Evolutionary conservation across 768 basidiomycete genomes (phyloP).

Genomic region (Omphalotus guepiniiformis): DNA sequence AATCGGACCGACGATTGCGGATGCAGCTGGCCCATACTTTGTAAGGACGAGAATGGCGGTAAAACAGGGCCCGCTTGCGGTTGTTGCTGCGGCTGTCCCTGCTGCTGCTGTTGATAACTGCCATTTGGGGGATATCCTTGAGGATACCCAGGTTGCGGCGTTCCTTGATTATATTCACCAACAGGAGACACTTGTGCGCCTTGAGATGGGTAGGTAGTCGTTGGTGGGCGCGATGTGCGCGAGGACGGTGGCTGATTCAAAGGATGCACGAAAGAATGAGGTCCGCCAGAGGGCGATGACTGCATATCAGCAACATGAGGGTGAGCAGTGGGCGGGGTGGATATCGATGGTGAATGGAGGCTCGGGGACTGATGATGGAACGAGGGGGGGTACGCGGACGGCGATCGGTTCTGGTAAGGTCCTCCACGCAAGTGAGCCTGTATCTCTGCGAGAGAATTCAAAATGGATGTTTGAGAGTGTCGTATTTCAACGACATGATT

Average conservation of each 20-base stretch:
- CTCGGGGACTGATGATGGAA: slow-evolving; percentile 65
- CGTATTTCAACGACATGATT: slow-evolving; percentile 81
- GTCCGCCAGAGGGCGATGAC: slow-evolving; percentile 33
- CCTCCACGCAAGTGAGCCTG: slow-evolving; percentile 69
- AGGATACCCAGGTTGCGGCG: slow-evolving; percentile 2
- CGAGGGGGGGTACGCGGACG: slow-evolving; percentile 51
- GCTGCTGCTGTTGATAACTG: slow-evolving; percentile 26
- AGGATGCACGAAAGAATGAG: slow-evolving; percentile 26
- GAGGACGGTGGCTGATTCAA: slow-evolving; percentile 14
- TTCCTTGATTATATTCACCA: slow-evolving; percentile 5
- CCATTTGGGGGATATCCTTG: slow-evolving; percentile 16
- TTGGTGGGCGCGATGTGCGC: slow-evolving; percentile 4
- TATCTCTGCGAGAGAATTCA: slow-evolving; percentile 76
- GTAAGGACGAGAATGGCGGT: slow-evolving; percentile 70
- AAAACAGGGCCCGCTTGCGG: slow-evolving; percentile 40
- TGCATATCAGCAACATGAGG: slow-evolving; percentile 36
- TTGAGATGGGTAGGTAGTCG: slow-evolving; percentile 3
- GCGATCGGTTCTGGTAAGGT: slow-evolving; percentile 52
- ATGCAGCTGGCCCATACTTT: slow-evolving; percentile 45
- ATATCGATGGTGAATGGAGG: slow-evolving; percentile 53
- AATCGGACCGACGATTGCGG: slow-evolving; percentile 56
- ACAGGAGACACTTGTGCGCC: slow-evolving; percentile 5
- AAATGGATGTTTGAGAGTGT: slow-evolving; percentile 67
- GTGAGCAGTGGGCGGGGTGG: slow-evolving; percentile 43
- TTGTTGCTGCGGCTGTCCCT: not conserved